Conservation (phyloP, 164 flowering plant genomes). For the Santalum album region DNA sequence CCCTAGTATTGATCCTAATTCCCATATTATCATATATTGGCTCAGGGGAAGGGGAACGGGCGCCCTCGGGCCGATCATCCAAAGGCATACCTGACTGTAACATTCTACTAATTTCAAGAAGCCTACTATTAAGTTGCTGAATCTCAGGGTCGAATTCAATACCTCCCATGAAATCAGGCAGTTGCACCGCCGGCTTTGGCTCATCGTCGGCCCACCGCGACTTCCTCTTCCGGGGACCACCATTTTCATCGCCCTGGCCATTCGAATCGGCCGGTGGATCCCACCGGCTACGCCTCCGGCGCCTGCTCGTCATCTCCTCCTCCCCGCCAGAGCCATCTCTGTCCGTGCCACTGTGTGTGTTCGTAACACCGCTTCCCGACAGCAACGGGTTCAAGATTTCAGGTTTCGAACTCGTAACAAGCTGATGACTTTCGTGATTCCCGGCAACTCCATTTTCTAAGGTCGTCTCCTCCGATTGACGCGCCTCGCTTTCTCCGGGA, state of each 20-base stretch:
- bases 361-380: slow-evolving; percentile 44
- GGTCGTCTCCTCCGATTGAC: neutral
- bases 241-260: slow-evolving; percentile 4
- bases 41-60: slow-evolving; percentile 90
- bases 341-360: slow-evolving; percentile 50
- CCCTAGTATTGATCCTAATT: slow-evolving; percentile 82
- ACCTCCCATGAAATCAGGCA: slow-evolving; percentile 96
- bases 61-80: slow-evolving; percentile 90
- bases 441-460: neutral
- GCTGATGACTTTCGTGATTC: neutral
- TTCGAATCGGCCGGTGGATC: slow-evolving; percentile 3
- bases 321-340: slow-evolving; percentile 61
- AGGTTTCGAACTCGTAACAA: neutral
- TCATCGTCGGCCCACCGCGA: slow-evolving; percentile 89
- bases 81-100: slow-evolving; percentile 64
- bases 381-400: slow-evolving; percentile 28
- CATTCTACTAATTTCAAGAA: slow-evolving; percentile 71
- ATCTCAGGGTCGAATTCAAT: slow-evolving; percentile 87
- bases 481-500: neutral
- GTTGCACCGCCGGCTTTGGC: slow-evolving; percentile 59
- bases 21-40: slow-evolving; percentile 92
- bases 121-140: slow-evolving; percentile 67
- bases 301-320: slow-evolving; percentile 43
- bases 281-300: slow-evolving; percentile 6
- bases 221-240: slow-evolving; percentile 48